A percentile compares a stretch with the other conserved stretches of the same genome.
phyloP scores from a whole-genome alignment of 768 basidiomycete species.

The Lactarius sp. region DNA sequence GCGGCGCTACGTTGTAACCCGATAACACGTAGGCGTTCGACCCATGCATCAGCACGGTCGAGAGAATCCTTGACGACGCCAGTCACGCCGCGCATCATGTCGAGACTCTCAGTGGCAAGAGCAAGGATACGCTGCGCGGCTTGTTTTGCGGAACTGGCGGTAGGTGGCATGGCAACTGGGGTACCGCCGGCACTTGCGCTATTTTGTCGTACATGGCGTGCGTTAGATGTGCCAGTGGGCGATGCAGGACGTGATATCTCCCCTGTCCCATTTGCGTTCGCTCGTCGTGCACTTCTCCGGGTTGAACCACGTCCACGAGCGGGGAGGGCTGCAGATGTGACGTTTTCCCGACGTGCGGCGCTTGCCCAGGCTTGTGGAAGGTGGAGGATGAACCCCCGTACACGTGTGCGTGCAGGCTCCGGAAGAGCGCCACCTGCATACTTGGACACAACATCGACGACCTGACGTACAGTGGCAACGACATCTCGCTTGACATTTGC shows the following conservation, averaged over 20 bases:
- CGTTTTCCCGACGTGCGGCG: conserved; percentile 31
- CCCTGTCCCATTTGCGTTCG: conserved; percentile 21
- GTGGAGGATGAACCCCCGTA: conserved; percentile 70
- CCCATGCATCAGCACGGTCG: conserved; percentile 89
- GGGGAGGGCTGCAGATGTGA: conserved; percentile 21
- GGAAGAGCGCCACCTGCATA: conserved; percentile 85
- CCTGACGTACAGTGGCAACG: conserved; percentile 84
- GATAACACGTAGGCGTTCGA: conserved; percentile 71
- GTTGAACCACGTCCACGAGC: conserved; percentile 26
- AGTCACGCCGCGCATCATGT: conserved; percentile 90
- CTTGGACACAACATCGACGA: conserved; percentile 80
- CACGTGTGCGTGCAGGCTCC: conserved; percentile 71
- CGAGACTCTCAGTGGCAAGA: conserved; percentile 85
- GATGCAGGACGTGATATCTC: conserved; percentile 32
- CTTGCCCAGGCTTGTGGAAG: conserved; percentile 80
- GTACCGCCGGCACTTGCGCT: conserved; percentile 28
- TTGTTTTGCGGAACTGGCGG: conserved; percentile 54
- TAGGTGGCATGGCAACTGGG: conserved; percentile 29
- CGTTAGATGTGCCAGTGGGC: conserved; percentile 23
- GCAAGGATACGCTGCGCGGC: conserved; percentile 79
- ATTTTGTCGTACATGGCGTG: conserved; percentile 28
- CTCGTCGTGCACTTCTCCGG: conserved; percentile 21
- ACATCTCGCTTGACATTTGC: conserved; percentile 72
- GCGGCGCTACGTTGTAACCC: conserved; percentile 58
- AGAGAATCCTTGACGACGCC: conserved; percentile 82